A percentile compares a stretch with the other conserved stretches of the same genome.
phyloP scores from a whole-genome alignment of 176 grass and related monocot genomes.

The Phoenix roebelenii region DNA sequence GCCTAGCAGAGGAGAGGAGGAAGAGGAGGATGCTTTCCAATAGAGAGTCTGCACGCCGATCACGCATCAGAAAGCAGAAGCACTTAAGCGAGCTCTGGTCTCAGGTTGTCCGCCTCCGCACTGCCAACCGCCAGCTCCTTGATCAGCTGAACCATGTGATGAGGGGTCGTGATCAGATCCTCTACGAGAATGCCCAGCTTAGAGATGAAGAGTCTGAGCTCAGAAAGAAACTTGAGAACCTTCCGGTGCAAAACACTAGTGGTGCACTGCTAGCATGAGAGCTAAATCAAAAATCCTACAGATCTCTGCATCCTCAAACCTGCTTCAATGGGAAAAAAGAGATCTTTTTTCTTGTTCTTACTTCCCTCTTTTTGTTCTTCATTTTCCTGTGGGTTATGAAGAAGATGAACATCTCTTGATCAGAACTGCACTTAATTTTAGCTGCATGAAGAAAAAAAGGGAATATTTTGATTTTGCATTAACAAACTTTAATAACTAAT shows the following conservation, averaged over 20 bases:
- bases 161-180: constrained; percentile 30
- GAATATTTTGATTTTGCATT: too few species aligned
- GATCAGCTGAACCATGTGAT: constrained; percentile 58
- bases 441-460: too few species aligned
- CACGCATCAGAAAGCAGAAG: constrained; percentile 89
- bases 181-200: constrained; percentile 43
- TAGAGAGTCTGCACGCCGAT: constrained; percentile 78
- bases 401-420: too few species aligned
- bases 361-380: too few species aligned
- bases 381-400: too few species aligned
- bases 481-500: too few species aligned
- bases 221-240: constrained; percentile 38
- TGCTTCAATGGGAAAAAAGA: too few species aligned
- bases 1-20: constrained; percentile 43
- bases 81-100: constrained; percentile 65
- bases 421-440: too few species aligned
- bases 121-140: constrained; percentile 55
- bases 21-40: constrained; percentile 90
- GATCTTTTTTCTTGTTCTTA: too few species aligned
- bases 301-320: background rate
- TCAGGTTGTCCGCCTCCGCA: constrained; percentile 50
- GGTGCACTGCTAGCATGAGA: background rate
- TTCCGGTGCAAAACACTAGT: constrained; percentile 13
- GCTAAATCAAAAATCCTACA: background rate
- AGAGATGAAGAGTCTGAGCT: constrained; percentile 42